Percentiles rank a stretch among this genome's conserved stretches.
phyloP scores from a whole-genome alignment of 2,329 filamentous ascomycete genomes.

The Pestalotiopsis fici region DNA sequence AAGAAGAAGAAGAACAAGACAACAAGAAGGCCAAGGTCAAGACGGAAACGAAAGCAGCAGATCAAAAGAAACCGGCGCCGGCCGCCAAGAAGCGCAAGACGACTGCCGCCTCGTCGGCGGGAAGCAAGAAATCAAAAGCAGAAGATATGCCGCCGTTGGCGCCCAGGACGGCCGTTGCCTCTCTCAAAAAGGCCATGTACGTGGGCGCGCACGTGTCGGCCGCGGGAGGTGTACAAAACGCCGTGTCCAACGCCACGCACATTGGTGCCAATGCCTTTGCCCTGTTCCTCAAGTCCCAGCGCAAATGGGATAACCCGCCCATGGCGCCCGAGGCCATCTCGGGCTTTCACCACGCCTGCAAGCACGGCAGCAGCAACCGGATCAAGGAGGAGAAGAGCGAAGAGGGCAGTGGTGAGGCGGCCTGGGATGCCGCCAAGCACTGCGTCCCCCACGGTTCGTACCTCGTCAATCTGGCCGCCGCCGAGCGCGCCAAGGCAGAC shows the following conservation, averaged over 20 bases:
- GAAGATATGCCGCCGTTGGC: slow-evolving; percentile 63
- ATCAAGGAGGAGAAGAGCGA: background rate
- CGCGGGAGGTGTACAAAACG: slow-evolving; percentile 89
- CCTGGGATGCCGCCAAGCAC: slow-evolving; percentile 71
- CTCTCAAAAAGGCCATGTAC: slow-evolving; percentile 71
- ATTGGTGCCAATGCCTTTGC: slow-evolving; percentile 94
- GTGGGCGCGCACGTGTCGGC: slow-evolving; percentile 91
- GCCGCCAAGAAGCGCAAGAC: slow-evolving; percentile 44
- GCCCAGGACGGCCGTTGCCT: slow-evolving; percentile 62
- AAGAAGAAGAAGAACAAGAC: slow-evolving; percentile 16
- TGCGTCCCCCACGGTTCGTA: slow-evolving; percentile 94
- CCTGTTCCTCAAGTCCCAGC: slow-evolving; percentile 92
- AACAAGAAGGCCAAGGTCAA: slow-evolving; percentile 22
- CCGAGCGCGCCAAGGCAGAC: slow-evolving; percentile 74
- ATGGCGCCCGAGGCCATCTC: slow-evolving; percentile 68
- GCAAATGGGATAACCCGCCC: slow-evolving; percentile 88
- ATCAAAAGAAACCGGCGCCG: slow-evolving; percentile 10
- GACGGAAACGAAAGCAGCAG: slow-evolving; percentile 17
- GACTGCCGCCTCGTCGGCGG: slow-evolving; percentile 19
- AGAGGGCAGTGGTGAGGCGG: slow-evolving; percentile 47
- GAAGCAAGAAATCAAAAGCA: slow-evolving; percentile 36
- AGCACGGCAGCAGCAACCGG: slow-evolving; percentile 34
- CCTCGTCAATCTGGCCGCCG: slow-evolving; percentile 91
- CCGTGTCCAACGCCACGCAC: slow-evolving; percentile 73
- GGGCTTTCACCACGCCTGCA: slow-evolving; percentile 70